Base-by-base conservation (phyloP, 1,284 basidiomycete species). In the Naganishia liquefaciens region DNA sequence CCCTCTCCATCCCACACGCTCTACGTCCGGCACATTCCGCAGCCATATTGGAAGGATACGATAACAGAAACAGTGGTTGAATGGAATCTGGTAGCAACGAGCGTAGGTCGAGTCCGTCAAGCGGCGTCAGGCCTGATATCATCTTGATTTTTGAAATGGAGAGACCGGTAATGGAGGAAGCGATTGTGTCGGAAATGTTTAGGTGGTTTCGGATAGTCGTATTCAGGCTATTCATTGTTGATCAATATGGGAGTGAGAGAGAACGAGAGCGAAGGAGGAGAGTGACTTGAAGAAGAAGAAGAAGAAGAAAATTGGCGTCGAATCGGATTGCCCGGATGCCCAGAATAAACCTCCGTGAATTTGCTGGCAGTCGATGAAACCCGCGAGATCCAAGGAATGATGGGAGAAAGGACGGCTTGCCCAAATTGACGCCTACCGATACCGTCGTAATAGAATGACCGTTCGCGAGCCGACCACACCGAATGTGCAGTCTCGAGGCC, bases 61-160 rank as follows among this genome's bases (percentile, higher is more conserved):
- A 65, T 21, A 65, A 51, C 15, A 65, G 19, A 15, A 65, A 44
- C 28, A 65, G 54, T 17, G 64, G 64, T 33, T 61, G 64, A 11
- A 65, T 60, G 25, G 49, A 43, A 23, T 61, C 57, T 3, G 64
- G 64, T 23, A 65, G 50, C 43, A 52, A 57, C 21, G 64, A 61
- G 7, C 57, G 55, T 15, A 65, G 27, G 40, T 52, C 30, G 50
- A 62, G 50, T 15, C 28, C 25, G 19, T 62, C 25, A 3, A 53
- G 49, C 17, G 50, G 50, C 6, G 51, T n/a, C 10, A 53, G 40
- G 27, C 51, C 50, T 49, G 51, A 46, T 42, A 62, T 53, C 50
- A 62, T 52, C 19, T 52, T 52, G 39, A 62, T 50, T 50, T 44
- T 52, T 7, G 50, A 27, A 40, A 51, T n/a, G 25, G 47, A 51